Evolutionary conservation across 371 early-diverging fungal species (phyloP).

Genomic region (Mortierella sp.): DNA sequence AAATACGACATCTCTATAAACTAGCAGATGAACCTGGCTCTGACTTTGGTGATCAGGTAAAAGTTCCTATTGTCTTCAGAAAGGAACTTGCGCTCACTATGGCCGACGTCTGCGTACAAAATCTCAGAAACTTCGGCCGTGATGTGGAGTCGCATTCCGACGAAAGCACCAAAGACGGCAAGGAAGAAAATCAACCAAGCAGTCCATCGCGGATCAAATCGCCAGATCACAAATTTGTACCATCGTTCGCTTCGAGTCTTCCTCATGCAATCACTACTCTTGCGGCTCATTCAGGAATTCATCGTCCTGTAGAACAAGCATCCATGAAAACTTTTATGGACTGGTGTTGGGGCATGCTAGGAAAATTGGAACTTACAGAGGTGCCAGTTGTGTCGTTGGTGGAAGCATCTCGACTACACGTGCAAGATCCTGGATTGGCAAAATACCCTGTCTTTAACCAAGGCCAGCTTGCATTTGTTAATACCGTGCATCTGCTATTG

Average conservation of each 20-base stretch:
- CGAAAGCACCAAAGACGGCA: conserved; percentile 29
- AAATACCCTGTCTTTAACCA: conserved; percentile 46
- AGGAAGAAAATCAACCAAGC: not conserved
- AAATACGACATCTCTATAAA: not conserved
- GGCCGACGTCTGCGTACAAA: conserved; percentile 29
- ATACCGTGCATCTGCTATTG: conserved; percentile 61
- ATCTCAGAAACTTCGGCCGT: conserved; percentile 13
- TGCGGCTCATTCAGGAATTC: conserved; percentile 49
- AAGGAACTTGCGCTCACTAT: conserved; percentile 38
- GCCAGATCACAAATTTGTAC: conserved; percentile 37
- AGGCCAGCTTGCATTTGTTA: conserved; percentile 59
- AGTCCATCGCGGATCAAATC: conserved; percentile 16
- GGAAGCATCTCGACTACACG: conserved; percentile 53
- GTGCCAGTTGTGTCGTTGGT: conserved; percentile 57
- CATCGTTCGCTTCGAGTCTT: conserved; percentile 50
- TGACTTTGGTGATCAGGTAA: not conserved
- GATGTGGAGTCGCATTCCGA: conserved; percentile 43
- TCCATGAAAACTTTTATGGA: conserved; percentile 57
- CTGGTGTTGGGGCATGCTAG: conserved; percentile 65
- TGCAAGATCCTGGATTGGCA: conserved; percentile 54
- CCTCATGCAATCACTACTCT: conserved; percentile 52
- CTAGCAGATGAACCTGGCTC: not conserved
- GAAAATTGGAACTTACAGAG: conserved; percentile 61
- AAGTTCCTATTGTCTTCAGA: conserved; percentile 12
- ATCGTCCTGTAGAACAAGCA: conserved; percentile 21